These are phyloP conservation scores for Thalassiosira exigua DNA, from an alignment of 352 stramenopile species.

Conservation along the genomic window DNA sequence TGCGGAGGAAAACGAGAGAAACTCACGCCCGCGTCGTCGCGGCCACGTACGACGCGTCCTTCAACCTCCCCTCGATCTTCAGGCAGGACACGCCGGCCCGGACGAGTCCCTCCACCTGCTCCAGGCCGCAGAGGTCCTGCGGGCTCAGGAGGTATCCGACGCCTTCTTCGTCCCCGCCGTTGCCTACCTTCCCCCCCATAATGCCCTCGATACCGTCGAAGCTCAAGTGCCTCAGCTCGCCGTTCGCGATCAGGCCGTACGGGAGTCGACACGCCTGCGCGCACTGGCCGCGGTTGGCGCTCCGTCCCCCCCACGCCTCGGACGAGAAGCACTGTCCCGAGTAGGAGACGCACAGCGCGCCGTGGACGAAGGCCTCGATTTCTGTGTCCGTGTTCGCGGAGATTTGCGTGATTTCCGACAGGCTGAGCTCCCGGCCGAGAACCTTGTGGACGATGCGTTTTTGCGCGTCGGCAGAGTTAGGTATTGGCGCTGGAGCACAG, in stretches of 20 bases:
- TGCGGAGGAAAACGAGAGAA: background rate
- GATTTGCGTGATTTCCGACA: constrained; percentile 72
- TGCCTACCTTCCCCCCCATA: constrained; percentile 21
- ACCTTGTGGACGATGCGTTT: no score
- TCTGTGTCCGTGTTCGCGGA: constrained; percentile 52
- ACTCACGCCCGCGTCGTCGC: constrained; percentile 71
- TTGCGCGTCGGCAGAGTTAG: no score
- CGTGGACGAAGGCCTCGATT: constrained; percentile 84
- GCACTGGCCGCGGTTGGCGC: constrained; percentile 82
- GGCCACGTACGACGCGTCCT: constrained; percentile 82
- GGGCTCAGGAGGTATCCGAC: constrained; percentile 76
- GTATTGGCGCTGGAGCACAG: no score
- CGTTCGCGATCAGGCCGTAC: constrained; percentile 78
- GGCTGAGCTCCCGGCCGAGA: constrained; percentile 72
- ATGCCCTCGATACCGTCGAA: constrained; percentile 61
- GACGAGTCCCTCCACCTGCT: constrained; percentile 74
- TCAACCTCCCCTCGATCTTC: constrained; percentile 84
- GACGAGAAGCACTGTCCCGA: constrained; percentile 80
- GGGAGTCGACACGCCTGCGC: constrained; percentile 80
- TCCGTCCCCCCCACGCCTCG: constrained; percentile 78
- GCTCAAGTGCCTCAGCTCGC: constrained; percentile 60
- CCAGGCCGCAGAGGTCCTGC: constrained; percentile 82
- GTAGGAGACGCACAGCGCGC: constrained; percentile 80
- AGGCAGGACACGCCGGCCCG: constrained; percentile 74
- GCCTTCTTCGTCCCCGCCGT: constrained; percentile 19